Evolutionary conservation across 768 basidiomycete species (phyloP), one percentile per base, ranked within the genome.

Genomic region (Pleurotus pulmonarius): DNA sequence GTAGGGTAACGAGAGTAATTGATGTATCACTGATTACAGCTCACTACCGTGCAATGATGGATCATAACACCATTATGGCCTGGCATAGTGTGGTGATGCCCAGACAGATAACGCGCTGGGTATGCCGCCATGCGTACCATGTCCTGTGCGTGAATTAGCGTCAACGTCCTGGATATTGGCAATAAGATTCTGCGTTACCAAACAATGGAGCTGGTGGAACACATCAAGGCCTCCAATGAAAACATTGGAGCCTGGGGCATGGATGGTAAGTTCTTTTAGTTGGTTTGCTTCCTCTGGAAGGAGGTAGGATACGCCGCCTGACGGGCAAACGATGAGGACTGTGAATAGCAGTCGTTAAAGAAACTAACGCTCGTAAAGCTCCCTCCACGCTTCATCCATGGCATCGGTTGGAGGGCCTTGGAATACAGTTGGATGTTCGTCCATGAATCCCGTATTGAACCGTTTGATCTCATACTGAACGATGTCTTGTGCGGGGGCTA

Each of bases 201-300:
- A 40, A 44, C 65, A 65, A 44, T 65, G 65, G 15, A 66, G 46
- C 40, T 66, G 65, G 46, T 66, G 65, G 49, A 66, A 66, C 9
- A 66, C 65, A 46, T 66, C 64, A n/a, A 66, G 37, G 11, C 43
- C 56, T 15, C 56, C 61, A 15, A 66, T 49, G 49, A 65, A 66
- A 4, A 49, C 48, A 47, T 65, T 60, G 4, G 48, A 29, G 5
- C 48, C 48, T n/a, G 48, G 48, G 16, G 34, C 48, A n/a, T 5
- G 29, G 7, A 38, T 20, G 24, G 48, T 26, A 4, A 26, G 48
- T n/a, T 49, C 48, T 15, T 15, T 34, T 4, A 49, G 34, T n/a
- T 34, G 48, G 15, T 34, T 20, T 12, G 48, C 48, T 37, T 49
- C 48, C 13, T 49, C 48, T 24, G 48, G 48, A n/a, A 49, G 34